phyloP scores from a whole-genome alignment of 1,284 basidiomycete species.

The Singerocomus rubriflavus region DNA sequence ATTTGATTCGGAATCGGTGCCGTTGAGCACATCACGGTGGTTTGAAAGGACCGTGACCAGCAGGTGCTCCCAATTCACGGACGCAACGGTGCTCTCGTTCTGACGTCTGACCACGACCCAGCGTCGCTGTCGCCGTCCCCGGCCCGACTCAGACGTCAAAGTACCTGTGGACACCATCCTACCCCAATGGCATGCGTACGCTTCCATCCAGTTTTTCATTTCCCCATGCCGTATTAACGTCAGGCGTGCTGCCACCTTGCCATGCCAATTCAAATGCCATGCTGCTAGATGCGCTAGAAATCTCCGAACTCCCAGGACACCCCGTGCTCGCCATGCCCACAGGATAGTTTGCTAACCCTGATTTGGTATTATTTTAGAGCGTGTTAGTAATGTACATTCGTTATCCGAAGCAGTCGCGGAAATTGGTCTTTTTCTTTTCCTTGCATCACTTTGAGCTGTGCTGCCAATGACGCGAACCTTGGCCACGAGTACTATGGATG shows the following conservation, averaged over 20 bases:
- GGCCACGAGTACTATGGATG: not conserved
- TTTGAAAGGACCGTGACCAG: not conserved
- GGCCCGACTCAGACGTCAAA: not conserved
- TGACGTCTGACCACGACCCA: not conserved
- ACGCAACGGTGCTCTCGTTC: too few relatives aligned
- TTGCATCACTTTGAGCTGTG: conserved; percentile 5
- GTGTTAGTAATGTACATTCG: not conserved
- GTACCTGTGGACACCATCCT: not conserved
- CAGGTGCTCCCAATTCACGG: too few relatives aligned
- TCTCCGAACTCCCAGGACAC: not conserved
- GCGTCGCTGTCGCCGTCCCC: not conserved
- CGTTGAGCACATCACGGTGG: not conserved
- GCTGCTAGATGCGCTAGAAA: not conserved
- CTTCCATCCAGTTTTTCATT: too few relatives aligned
- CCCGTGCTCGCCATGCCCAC: conserved; percentile 1
- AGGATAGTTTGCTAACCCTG: not conserved
- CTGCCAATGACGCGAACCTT: not conserved
- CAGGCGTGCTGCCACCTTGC: not conserved
- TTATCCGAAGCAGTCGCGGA: not conserved
- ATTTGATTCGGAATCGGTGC: too few relatives aligned
- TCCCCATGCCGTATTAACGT: not conserved
- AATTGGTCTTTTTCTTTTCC: not conserved
- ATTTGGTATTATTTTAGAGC: not conserved
- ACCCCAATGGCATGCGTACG: too few relatives aligned
- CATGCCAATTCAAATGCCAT: conserved; percentile 17